Evolutionary conservation across 2,329 filamentous ascomycete species (phyloP).

Genomic region (Fusarium coicis): DNA sequence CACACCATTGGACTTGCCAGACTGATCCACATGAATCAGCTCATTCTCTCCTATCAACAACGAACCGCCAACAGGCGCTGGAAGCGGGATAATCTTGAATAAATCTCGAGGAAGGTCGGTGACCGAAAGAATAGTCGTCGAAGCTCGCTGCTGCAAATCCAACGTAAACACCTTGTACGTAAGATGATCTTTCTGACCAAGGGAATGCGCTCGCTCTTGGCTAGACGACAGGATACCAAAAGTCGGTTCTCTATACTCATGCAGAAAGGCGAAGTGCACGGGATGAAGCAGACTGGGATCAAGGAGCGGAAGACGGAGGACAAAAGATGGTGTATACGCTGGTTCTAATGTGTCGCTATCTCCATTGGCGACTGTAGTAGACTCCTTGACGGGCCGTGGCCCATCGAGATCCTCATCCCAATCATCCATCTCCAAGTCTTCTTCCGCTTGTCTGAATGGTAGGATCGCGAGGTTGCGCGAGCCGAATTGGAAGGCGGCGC

Average conservation of each 20-base stretch:
- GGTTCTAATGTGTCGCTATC: constrained; percentile 59
- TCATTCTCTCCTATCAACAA: constrained; percentile 90
- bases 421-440: constrained; percentile 91
- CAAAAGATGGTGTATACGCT: constrained; percentile 91
- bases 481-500: constrained; percentile 94
- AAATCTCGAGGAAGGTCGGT: constrained; percentile 87
- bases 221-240: constrained; percentile 92
- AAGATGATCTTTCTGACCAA: constrained; percentile 86
- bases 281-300: constrained; percentile 89
- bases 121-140: constrained; percentile 91
- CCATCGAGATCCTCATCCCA: constrained; percentile 87
- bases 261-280: constrained; percentile 89
- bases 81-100: constrained; percentile 82
- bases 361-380: constrained; percentile 49
- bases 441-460: constrained; percentile 86
- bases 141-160: constrained; percentile 91
- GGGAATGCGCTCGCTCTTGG: constrained; percentile 75
- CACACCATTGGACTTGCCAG: constrained; percentile 90
- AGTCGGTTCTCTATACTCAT: constrained; percentile 97
- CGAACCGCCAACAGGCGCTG: constrained; percentile 87
- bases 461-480: constrained; percentile 89
- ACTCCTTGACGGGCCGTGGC: constrained; percentile 65
- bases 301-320: constrained; percentile 87
- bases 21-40: constrained; percentile 94
- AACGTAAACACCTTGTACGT: constrained; percentile 95